phyloP scores from a whole-genome alignment of 2,329 filamentous ascomycete species.

The Nothopassalora personata region DNA sequence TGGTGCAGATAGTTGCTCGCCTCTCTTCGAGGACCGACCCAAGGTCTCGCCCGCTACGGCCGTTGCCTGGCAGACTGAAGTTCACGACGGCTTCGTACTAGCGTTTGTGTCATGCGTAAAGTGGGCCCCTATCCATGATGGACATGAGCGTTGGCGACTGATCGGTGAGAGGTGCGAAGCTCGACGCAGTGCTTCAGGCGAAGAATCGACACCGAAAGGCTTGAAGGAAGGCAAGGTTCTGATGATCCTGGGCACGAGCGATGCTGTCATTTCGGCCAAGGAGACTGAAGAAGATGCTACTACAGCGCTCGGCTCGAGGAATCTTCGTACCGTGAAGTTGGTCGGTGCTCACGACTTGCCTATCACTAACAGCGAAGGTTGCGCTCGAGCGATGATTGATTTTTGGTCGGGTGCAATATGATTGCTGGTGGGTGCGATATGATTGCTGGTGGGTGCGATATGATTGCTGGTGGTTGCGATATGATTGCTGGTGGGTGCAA shows the following conservation, averaged over 20 bases:
- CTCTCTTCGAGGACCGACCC: constrained; percentile 49
- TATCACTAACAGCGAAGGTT: constrained; percentile 54
- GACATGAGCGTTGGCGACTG: constrained; percentile 57
- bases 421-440: too few species aligned
- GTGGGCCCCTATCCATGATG: constrained; percentile 62
- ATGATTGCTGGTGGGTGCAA: too few species aligned
- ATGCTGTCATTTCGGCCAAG: constrained; percentile 61
- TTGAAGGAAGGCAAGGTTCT: constrained; percentile 51
- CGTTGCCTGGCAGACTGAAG: constrained; percentile 63
- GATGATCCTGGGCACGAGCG: constrained; percentile 60
- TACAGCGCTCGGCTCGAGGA: constrained; percentile 51
- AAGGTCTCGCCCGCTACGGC: constrained; percentile 56
- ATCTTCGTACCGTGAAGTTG: constrained; percentile 54
- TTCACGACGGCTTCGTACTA: constrained; percentile 62
- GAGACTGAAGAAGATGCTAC: constrained; percentile 60
- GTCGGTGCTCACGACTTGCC: constrained; percentile 66
- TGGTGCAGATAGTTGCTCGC: constrained; percentile 21
- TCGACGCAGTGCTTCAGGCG: constrained; percentile 32
- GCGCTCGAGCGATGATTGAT: constrained; percentile 50
- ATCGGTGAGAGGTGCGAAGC: constrained; percentile 49
- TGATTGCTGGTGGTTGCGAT: too few species aligned
- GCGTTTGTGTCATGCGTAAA: constrained; percentile 68
- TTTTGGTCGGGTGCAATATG: constrained; percentile 32
- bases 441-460: too few species aligned
- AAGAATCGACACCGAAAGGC: constrained; percentile 28